Conservation (phyloP, 2,329 filamentous ascomycete species). For the Cladorrhinum sp. region DNA sequence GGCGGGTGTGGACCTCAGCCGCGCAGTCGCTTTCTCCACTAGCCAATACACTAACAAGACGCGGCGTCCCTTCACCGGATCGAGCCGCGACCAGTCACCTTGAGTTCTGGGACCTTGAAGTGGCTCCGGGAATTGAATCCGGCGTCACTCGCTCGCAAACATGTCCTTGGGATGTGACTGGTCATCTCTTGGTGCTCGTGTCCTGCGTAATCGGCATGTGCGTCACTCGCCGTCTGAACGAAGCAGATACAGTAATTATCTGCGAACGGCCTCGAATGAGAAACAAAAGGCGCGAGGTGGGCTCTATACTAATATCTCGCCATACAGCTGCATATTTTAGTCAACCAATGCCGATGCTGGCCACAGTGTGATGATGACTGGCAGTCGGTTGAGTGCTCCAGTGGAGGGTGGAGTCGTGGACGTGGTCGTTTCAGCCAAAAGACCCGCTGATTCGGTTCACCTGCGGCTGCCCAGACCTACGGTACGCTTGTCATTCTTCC, state of each 20-base stretch:
- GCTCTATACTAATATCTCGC: background rate
- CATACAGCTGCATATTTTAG: background rate
- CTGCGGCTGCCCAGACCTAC: conserved; percentile 3
- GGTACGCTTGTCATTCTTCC: conserved; percentile 6
- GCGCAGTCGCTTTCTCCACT: background rate
- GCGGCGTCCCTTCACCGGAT: background rate
- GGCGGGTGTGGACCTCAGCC: background rate
- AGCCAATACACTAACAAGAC: background rate
- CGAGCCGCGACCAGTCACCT: background rate
- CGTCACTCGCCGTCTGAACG: background rate
- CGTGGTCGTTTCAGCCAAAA: conserved; percentile 10
- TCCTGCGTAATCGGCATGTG: background rate
- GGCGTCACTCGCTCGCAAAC: background rate
- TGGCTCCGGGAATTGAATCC: background rate
- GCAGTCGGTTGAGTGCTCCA: background rate
- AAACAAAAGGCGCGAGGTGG: background rate
- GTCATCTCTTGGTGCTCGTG: background rate
- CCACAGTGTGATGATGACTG: background rate
- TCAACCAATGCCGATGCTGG: background rate
- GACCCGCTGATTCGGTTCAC: conserved; percentile 9
- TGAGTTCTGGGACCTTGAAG: background rate
- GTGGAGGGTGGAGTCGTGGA: background rate
- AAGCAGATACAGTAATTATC: background rate
- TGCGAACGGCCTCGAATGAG: background rate
- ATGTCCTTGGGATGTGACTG: background rate